Conservation (phyloP, 2,329 filamentous ascomycete genomes). For the Myriosclerotinia scirpicola region DNA sequence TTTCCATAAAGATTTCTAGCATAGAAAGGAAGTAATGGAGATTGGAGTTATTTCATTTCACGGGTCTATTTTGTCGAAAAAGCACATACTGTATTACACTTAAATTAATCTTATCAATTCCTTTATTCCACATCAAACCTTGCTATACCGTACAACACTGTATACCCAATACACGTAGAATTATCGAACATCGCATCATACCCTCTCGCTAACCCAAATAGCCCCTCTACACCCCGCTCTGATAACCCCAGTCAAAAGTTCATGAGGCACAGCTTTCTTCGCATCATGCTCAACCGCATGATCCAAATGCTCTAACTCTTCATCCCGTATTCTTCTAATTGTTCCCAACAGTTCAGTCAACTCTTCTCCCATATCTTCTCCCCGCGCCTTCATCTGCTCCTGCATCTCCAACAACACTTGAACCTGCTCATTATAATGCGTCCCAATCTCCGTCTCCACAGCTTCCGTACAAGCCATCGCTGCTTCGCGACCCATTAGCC, state of each 20-base stretch:
- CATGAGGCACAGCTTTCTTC: constrained; percentile 85
- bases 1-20: constrained; percentile 19
- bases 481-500: constrained; percentile 83
- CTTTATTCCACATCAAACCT: constrained; percentile 3
- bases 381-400: constrained; percentile 68
- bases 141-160: not conserved
- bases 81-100: constrained; percentile 5
- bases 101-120: constrained; percentile 16
- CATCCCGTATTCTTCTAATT: constrained; percentile 82
- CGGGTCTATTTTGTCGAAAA: constrained; percentile 14
- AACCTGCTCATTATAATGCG: constrained; percentile 94
- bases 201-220: constrained; percentile 84
- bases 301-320: constrained; percentile 95
- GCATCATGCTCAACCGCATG: constrained; percentile 92
- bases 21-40: constrained; percentile 17
- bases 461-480: constrained; percentile 99
- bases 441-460: constrained; percentile 96
- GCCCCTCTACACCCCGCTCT: constrained; percentile 86
- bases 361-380: constrained; percentile 79
- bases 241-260: constrained; percentile 83
- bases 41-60: constrained; percentile 20
- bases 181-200: constrained; percentile 45
- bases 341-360: constrained; percentile 69
- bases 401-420: constrained; percentile 79
- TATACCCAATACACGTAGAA: constrained; percentile 15